Evolutionary conservation across 2,329 filamentous ascomycete genomes (phyloP), one percentile per base, ranked within the genome.

Genomic region (Diplodia intermedia): DNA sequence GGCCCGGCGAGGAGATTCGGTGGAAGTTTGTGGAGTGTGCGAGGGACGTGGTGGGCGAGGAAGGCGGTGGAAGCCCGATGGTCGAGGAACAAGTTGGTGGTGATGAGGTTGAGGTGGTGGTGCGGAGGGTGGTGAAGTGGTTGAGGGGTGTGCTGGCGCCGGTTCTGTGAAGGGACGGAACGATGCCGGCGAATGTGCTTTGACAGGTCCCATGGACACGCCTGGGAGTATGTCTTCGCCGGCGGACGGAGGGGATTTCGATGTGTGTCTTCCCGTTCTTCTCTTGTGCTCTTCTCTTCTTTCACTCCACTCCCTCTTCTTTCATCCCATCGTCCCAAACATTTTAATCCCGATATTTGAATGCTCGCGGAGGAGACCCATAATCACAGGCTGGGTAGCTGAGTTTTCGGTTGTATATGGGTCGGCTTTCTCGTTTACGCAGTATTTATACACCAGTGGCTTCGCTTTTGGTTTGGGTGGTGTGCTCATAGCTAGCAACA

Each of bases 21-120:
- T 60, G 47, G 20, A 65, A 76, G 43, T 75, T 76, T 40, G 29
- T 63, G 40, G 73, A 79, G 66, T 68, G 80, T 52, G 74, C 74
- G 33, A 70, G 68, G 57, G 73, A 77, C 40, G 29, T 73, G 20
- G 67, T 31, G 9, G 63, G 66, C 53, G 70, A 75, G 12, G 33
- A 63, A 14, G 68, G 40, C 14, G 71, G 71, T 3, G 71, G 69
- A 12, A 65, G 72, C n/a, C 67, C 76, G 20, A 70, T 54, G 49
- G 50, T 73, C 7, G 53, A 66, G 5, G 29, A 33, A 6, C 23
- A n/a, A 15, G 20, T 18, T 14, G 50, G 20, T 15, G 63, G n/a
- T 9, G 23, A 43, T 1, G 36, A 55, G n/a, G 15, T 50, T 12
- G 33, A 8, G 18, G 33, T 33, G 38, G 29, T 50, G 53, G 43